phyloP scores from a whole-genome alignment of 1,284 basidiomycete genomes.

The Pseudozyma tsukubaensis region DNA sequence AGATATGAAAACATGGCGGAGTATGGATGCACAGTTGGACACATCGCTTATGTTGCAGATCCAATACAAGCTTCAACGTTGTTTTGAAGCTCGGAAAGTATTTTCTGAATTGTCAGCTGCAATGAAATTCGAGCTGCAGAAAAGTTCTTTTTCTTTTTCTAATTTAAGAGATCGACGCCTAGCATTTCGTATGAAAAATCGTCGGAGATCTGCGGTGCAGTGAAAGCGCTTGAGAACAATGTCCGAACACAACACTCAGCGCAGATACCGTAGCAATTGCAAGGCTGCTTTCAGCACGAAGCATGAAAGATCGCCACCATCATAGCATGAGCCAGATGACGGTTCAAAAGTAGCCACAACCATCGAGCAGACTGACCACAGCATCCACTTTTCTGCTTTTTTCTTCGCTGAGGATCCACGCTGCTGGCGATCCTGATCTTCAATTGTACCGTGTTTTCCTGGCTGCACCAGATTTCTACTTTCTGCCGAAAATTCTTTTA shows the following conservation, averaged over 20 bases:
- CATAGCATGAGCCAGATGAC: background rate
- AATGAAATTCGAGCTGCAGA: background rate
- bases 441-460: too few species aligned
- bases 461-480: background rate
- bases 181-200: slow-evolving; percentile 1
- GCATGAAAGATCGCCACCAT: background rate
- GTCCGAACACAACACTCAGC: background rate
- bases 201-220: slow-evolving; percentile 5
- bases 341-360: too few species aligned
- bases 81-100: too few species aligned
- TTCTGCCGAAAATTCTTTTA: background rate
- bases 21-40: slow-evolving; percentile 27
- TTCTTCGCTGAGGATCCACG: background rate
- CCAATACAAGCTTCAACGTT: too few species aligned
- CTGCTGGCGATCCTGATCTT: too few species aligned
- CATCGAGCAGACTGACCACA: too few species aligned
- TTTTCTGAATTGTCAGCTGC: background rate
- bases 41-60: slow-evolving; percentile 2
- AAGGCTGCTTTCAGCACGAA: too few species aligned
- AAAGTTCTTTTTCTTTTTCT: background rate
- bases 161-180: background rate
- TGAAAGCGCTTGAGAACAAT: background rate
- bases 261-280: background rate
- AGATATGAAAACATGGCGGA: slow-evolving; percentile 13
- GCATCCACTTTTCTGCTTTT: background rate